phyloP scores from a whole-genome alignment of 1,284 basidiomycete species.

The Sporisorium reilianum region DNA sequence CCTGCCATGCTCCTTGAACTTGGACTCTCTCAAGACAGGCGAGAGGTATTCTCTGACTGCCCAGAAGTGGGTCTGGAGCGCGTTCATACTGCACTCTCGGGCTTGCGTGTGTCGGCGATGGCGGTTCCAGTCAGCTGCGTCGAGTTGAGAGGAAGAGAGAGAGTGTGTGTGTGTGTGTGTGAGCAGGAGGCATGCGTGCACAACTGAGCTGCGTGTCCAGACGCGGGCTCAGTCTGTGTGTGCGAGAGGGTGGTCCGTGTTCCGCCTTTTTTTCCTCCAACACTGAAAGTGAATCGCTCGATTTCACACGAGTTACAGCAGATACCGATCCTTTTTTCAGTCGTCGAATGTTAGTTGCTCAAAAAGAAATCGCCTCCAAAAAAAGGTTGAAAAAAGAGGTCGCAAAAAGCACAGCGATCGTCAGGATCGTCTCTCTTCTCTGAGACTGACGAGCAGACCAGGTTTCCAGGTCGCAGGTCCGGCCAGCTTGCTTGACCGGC shows the following conservation, averaged over 20 bases:
- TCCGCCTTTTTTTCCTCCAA: background rate
- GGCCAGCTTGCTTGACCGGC: too few species aligned
- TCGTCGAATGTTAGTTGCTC: slow-evolving; percentile 7
- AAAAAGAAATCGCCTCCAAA: background rate
- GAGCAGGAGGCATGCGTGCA: background rate
- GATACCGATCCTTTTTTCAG: background rate
- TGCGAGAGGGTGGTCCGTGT: too few species aligned
- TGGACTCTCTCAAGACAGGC: slow-evolving; percentile 95
- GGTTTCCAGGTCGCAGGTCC: too few species aligned
- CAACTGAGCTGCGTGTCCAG: too few species aligned
- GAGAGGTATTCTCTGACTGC: slow-evolving; percentile 95
- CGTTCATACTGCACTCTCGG: slow-evolving; percentile 20
- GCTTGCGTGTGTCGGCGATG: too few species aligned
- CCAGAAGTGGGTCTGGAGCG: slow-evolving; percentile 82
- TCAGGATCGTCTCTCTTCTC: too few species aligned
- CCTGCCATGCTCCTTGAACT: slow-evolving; percentile 97
- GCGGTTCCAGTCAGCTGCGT: too few species aligned
- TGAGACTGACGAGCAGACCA: too few species aligned
- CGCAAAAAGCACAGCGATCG: slow-evolving; percentile 11
- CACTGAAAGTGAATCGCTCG: too few species aligned
- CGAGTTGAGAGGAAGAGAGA: background rate
- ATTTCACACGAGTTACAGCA: too few species aligned
- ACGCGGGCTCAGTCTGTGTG: too few species aligned
- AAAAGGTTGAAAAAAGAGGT: slow-evolving; percentile 6
- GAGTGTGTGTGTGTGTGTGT: background rate